Conservation (phyloP, 495 filamentous ascomycete species). For the Neurospora sp. region DNA sequence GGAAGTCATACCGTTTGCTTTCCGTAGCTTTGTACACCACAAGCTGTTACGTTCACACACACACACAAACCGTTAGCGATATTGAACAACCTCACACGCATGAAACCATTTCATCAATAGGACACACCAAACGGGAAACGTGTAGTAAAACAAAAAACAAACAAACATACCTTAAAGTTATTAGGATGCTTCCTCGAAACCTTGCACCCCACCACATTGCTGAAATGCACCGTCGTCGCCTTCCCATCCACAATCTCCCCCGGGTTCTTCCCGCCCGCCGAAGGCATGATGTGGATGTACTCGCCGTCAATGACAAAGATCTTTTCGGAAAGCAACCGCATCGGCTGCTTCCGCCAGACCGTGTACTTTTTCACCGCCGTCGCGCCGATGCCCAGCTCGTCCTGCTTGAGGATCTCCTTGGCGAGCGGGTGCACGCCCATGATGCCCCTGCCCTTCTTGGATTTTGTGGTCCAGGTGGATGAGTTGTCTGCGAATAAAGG, state of each 20-base stretch:
- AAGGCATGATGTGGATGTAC: constrained; percentile 89
- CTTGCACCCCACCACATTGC: constrained; percentile 86
- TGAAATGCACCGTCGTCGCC: constrained; percentile 84
- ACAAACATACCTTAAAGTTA: constrained; percentile 62
- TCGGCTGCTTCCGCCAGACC: constrained; percentile 86
- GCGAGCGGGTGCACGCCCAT: constrained; percentile 66
- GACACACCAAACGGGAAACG: background rate
- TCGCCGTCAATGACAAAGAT: constrained; percentile 88
- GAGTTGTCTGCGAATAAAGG: constrained; percentile 51
- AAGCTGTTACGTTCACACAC: constrained; percentile 30
- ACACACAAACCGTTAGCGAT: background rate
- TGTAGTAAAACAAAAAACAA: background rate
- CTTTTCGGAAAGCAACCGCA: constrained; percentile 80
- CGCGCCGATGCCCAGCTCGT: constrained; percentile 51
- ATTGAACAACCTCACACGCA: background rate
- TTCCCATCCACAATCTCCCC: constrained; percentile 49
- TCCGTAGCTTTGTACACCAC: constrained; percentile 74
- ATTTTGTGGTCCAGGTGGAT: constrained; percentile 58
- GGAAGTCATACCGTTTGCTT: constrained; percentile 94
- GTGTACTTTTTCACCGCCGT: constrained; percentile 71
- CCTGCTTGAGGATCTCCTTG: constrained; percentile 55
- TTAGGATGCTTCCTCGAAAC: constrained; percentile 83
- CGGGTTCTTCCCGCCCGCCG: constrained; percentile 37
- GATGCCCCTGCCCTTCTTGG: constrained; percentile 26
- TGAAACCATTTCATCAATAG: background rate